These are phyloP conservation scores for Phanerochaete sordida DNA, from an alignment of 768 basidiomycete species.

Conservation along the genomic window DNA sequence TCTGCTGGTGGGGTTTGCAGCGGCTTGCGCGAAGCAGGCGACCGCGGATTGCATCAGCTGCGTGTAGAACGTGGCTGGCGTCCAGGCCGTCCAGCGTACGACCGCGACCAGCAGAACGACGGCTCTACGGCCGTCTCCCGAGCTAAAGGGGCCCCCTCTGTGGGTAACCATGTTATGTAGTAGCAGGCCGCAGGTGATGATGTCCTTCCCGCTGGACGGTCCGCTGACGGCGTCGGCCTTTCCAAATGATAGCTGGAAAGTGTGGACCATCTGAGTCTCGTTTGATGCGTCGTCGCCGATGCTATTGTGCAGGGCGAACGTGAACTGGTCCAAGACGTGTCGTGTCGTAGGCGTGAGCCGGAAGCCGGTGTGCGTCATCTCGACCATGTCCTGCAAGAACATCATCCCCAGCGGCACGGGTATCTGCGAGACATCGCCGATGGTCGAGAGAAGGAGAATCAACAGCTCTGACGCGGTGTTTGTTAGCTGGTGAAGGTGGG, in stretches of 20 bases:
- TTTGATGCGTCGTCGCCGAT: conserved; percentile 71
- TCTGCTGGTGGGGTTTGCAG: conserved; percentile 11
- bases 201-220: conserved; percentile 56
- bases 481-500: conserved; percentile 55
- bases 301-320: conserved; percentile 17
- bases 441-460: conserved; percentile 55
- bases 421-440: conserved; percentile 59
- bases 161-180: conserved; percentile 59
- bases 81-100: conserved; percentile 24
- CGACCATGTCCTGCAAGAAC: background rate
- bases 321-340: conserved; percentile 55
- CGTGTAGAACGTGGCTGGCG: conserved; percentile 27
- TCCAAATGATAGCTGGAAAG: conserved; percentile 51
- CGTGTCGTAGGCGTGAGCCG: conserved; percentile 51
- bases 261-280: conserved; percentile 71
- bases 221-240: conserved; percentile 56
- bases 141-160: conserved; percentile 58
- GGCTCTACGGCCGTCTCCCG: conserved; percentile 43
- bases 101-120: conserved; percentile 21
- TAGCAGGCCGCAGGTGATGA: conserved; percentile 58
- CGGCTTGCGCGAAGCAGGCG: conserved; percentile 55
- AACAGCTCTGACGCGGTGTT: conserved; percentile 63
- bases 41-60: conserved; percentile 65
- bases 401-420: conserved; percentile 28
- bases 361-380: conserved; percentile 33